These are phyloP conservation scores for Penicillium crystallinum DNA, from an alignment of 495 filamentous ascomycete genomes.

Conservation along the genomic window DNA sequence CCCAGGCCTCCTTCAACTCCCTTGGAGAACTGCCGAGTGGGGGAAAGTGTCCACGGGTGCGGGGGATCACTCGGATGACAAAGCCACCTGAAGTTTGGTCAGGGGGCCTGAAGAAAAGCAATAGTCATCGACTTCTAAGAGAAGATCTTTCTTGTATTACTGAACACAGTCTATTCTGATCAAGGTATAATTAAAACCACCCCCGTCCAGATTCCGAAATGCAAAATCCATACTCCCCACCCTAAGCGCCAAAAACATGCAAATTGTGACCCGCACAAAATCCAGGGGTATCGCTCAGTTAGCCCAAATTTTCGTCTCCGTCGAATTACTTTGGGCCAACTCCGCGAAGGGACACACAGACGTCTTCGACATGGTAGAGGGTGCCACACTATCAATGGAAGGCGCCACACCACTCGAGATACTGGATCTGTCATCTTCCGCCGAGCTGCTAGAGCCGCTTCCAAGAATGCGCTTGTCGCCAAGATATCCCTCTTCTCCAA, in stretches of 20 bases:
- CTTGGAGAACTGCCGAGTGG: not conserved
- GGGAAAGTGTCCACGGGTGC: not conserved
- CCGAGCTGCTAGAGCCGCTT: slow-evolving; percentile 26
- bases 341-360: slow-evolving; percentile 38
- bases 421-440: slow-evolving; percentile 34
- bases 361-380: slow-evolving; percentile 9
- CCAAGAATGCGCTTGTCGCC: slow-evolving; percentile 47
- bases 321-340: slow-evolving; percentile 15
- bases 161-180: not conserved
- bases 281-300: slow-evolving; percentile 7
- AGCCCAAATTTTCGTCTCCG: slow-evolving; percentile 40
- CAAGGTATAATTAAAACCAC: not conserved
- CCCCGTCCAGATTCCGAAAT: not conserved
- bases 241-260: slow-evolving; percentile 8
- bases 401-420: slow-evolving; percentile 21
- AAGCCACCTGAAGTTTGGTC: too few relatives aligned
- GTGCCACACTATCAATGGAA: slow-evolving; percentile 12
- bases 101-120: too few relatives aligned
- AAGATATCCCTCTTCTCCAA: slow-evolving; percentile 58
- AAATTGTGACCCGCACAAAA: not conserved
- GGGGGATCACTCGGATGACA: not conserved
- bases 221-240: not conserved
- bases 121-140: not conserved
- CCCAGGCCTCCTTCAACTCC: not conserved
- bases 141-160: not conserved